Evolutionary conservation across 306 rosid species (phyloP).

Genomic region (Trifolium pratense): DNA sequence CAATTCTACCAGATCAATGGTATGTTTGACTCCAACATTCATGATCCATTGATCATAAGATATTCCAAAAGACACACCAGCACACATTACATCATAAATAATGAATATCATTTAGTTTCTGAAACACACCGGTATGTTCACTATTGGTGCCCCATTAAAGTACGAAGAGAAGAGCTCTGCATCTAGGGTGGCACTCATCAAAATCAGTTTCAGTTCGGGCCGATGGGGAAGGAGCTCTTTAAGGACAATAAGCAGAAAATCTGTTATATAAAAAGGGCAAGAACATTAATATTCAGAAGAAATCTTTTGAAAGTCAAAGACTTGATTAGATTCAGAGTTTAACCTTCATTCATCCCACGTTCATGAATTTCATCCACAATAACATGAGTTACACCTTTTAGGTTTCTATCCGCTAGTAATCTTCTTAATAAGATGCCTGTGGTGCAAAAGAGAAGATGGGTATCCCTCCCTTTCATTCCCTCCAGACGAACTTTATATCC

Average conservation of each 20-base stretch:
- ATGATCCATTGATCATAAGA: not conserved
- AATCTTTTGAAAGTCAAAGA: conserved; percentile 40
- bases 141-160: conserved; percentile 66
- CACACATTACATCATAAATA: conserved; percentile 24
- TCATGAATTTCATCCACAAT: conserved; percentile 98
- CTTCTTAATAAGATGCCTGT: conserved; percentile 96
- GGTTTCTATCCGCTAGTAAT: conserved; percentile 82
- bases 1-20: not conserved
- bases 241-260: conserved; percentile 93
- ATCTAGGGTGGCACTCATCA: conserved; percentile 99
- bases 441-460: conserved; percentile 95
- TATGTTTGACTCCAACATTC: not conserved
- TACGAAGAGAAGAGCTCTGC: conserved; percentile 86
- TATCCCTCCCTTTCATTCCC: conserved; percentile 92
- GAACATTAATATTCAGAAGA: conserved; percentile 48
- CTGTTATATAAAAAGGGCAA: conserved; percentile 61
- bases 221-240: conserved; percentile 88
- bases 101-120: conserved; percentile 30
- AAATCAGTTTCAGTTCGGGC: conserved; percentile 82
- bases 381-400: conserved; percentile 87
- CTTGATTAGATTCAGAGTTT: conserved; percentile 37
- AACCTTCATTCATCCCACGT: conserved; percentile 99
- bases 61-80: conserved; percentile 25
- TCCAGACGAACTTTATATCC: conserved; percentile 97
- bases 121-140: conserved; percentile 73